Evolutionary conservation across 176 grass and related monocot genomes (phyloP), one percentile per base, ranked within the genome.

Genomic region (Miscanthus lutarioriparius): DNA sequence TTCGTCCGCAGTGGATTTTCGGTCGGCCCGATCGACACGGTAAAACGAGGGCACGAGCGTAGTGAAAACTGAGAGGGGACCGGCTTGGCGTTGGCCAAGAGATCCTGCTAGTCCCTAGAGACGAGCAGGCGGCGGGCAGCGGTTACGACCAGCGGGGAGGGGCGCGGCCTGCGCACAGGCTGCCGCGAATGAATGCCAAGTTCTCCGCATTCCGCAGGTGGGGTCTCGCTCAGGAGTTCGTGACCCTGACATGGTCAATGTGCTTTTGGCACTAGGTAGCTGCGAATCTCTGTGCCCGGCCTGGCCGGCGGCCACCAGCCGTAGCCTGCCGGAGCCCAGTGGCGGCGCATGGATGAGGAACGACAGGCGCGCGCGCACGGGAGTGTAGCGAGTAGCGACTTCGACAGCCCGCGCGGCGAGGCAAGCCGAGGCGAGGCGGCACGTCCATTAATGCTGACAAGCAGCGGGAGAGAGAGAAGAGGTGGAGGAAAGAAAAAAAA

Each of bases 191-290:
- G 33, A 35, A 35, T 35, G 33, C 33, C 33, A 35, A n/a, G n/a
- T n/a, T n/a, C n/a, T n/a, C n/a, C n/a, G n/a, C n/a, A n/a, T n/a
- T 61, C 14, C 27, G 15, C 69, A 41, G 39, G 43, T 2, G 28
- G 64, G 69, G 54, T 54, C 41, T 64, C 64, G 26, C 88, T 48
- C 79, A 62, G 84, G 84, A 40, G 88, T 79, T 62, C 69, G 75
- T 79, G 84, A 51, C 49, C n/a, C 89, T 87, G 84, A 40, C 84
- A 87, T 23, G 80, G 89, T 90, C 88, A 87, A 84, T 62, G 74
- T 4, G 33, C 70, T 16, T 66, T 32, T 30, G 74, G 66, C 64
- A 67, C 67, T 84, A 74, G 44, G 54, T 39, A 32, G 7, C 79
- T 39, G 78, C 78, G 20, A 69, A 69, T 68, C 64, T 68, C 79